phyloP scores from a whole-genome alignment of 2,329 filamentous ascomycete genomes.

The Claviceps paspali region DNA sequence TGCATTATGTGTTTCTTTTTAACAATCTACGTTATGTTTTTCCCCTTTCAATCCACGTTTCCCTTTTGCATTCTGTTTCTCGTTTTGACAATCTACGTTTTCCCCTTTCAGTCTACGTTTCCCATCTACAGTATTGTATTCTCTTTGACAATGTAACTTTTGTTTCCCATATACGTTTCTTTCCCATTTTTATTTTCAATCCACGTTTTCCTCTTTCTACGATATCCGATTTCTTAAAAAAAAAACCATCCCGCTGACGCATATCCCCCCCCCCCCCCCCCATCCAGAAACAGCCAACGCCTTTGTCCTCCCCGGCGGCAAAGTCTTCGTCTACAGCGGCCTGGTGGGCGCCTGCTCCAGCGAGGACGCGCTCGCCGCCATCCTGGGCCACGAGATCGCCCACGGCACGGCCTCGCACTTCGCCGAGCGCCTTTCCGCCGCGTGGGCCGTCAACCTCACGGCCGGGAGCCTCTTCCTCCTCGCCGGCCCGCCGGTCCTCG shows the following conservation, averaged over 20 bases:
- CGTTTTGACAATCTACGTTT: too few relatives aligned
- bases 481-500: constrained; percentile 25
- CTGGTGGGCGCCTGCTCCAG: constrained; percentile 51
- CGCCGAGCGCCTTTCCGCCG: constrained; percentile 44
- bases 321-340: constrained; percentile 66
- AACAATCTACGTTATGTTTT: too few relatives aligned
- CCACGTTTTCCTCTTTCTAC: neutral
- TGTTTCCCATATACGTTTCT: too few relatives aligned
- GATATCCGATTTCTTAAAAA: neutral
- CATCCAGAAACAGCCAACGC: constrained; percentile 50
- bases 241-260: neutral
- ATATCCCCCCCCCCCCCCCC: too few relatives aligned
- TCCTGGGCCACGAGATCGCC: constrained; percentile 67
- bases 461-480: constrained; percentile 34
- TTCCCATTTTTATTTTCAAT: too few relatives aligned
- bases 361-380: constrained; percentile 57
- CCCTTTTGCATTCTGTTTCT: too few relatives aligned
- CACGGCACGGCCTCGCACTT: constrained; percentile 57
- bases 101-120: too few relatives aligned
- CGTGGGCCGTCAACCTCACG: constrained; percentile 36
- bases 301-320: constrained; percentile 64
- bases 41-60: too few relatives aligned
- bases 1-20: too few relatives aligned
- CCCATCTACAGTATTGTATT: too few relatives aligned
- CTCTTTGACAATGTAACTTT: too few relatives aligned